A percentile compares a stretch with the other conserved stretches of the same genome.
These are phyloP conservation scores for Psophocarpus tetragonolobus DNA, from an alignment of 306 rosid genomes.

Conservation along the genomic window DNA sequence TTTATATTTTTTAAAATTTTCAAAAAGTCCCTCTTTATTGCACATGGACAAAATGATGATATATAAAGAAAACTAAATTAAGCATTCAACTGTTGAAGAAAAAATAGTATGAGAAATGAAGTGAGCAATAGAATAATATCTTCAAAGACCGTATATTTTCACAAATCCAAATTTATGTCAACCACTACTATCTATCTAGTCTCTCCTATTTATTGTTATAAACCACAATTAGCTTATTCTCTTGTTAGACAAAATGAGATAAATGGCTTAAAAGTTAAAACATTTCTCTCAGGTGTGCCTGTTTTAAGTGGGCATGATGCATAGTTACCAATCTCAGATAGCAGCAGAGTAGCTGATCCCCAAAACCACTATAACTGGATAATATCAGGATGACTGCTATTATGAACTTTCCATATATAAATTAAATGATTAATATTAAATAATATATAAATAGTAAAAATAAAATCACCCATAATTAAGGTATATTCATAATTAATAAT, in stretches of 20 bases:
- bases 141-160: neutral
- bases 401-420: neutral
- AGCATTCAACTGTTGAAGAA: neutral
- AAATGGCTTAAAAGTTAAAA: neutral
- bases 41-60: neutral
- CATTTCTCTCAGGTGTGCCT: neutral
- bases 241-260: neutral
- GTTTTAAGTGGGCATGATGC: neutral
- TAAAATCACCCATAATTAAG: neutral
- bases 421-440: neutral
- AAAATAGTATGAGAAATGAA: neutral
- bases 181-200: neutral
- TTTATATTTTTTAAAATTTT: slow-evolving; percentile 16
- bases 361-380: neutral
- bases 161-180: neutral
- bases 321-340: neutral
- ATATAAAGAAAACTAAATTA: neutral
- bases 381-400: too few species aligned
- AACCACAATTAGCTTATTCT: neutral
- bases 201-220: neutral
- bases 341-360: neutral
- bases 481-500: neutral
- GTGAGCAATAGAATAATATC: neutral
- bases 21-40: slow-evolving; percentile 2
- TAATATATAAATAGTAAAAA: neutral